Evolutionary conservation across 2,329 filamentous ascomycete species (phyloP).

Genomic region (Colletotrichum euphorbiae): DNA sequence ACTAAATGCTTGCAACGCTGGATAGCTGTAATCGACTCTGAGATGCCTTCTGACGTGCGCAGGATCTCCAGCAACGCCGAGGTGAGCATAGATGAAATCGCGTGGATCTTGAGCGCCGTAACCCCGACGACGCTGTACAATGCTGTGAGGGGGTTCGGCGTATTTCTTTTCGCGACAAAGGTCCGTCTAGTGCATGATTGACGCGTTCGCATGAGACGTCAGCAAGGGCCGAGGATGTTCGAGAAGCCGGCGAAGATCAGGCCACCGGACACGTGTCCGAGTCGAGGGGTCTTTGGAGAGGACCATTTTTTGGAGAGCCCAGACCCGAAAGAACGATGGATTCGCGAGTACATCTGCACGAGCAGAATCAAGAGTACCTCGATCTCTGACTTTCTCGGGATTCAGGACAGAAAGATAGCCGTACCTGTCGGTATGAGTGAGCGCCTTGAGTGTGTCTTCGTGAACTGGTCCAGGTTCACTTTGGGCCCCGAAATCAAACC

Average conservation of each 20-base stretch:
- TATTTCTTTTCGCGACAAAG: too few species aligned
- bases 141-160: background rate
- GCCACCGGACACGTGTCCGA: conserved; percentile 24
- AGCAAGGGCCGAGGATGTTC: background rate
- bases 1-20: background rate
- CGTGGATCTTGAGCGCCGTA: conserved; percentile 17
- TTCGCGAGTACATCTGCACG: background rate
- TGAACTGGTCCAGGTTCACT: too few species aligned
- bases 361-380: background rate
- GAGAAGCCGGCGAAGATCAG: background rate
- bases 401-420: too few species aligned
- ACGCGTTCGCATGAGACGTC: too few species aligned
- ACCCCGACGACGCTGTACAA: background rate
- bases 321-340: conserved; percentile 21
- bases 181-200: too few species aligned
- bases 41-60: background rate
- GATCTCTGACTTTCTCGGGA: too few species aligned
- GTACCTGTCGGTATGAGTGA: too few species aligned
- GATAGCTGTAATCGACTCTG: conserved; percentile 1
- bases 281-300: conserved; percentile 43
- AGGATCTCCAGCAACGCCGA: conserved; percentile 13
- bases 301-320: conserved; percentile 46
- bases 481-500: too few species aligned
- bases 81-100: conserved; percentile 17
- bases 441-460: too few species aligned